These are phyloP conservation scores for Boletus rubropictus DNA, from an alignment of 768 basidiomycete species.

Conservation along the genomic window DNA sequence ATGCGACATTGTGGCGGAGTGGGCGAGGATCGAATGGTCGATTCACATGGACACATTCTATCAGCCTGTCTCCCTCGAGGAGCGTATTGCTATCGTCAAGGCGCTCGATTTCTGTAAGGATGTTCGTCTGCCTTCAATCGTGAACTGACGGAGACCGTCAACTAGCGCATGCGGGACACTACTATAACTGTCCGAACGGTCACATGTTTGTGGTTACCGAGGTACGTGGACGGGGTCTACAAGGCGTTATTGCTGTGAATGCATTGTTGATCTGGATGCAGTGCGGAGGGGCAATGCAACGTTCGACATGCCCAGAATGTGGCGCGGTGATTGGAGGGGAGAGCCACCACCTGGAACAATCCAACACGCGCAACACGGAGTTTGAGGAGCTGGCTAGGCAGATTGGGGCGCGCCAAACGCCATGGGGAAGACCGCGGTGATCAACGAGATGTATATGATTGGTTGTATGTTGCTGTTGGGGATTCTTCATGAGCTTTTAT, in stretches of 20 bases:
- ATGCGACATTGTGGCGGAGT: slow-evolving; percentile 40
- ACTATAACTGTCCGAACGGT: slow-evolving; percentile 51
- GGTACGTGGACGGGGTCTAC: slow-evolving; percentile 26
- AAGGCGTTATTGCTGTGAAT: not conserved
- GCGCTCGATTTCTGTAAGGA: slow-evolving; percentile 45
- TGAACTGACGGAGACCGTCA: not conserved
- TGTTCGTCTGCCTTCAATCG: not conserved
- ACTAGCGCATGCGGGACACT: slow-evolving; percentile 40
- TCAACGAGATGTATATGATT: not conserved
- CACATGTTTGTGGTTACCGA: slow-evolving; percentile 57
- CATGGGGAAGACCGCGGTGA: slow-evolving; percentile 26
- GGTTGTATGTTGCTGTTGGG: not conserved
- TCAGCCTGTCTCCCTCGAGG: slow-evolving; percentile 46
- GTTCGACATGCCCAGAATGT: slow-evolving; percentile 52
- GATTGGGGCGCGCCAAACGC: slow-evolving; percentile 25
- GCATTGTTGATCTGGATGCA: slow-evolving; percentile 20
- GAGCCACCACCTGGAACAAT: slow-evolving; percentile 34
- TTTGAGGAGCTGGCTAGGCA: slow-evolving; percentile 39
- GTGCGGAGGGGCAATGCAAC: slow-evolving; percentile 56
- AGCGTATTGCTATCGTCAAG: slow-evolving; percentile 45
- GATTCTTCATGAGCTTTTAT: not conserved
- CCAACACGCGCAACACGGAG: slow-evolving; percentile 44
- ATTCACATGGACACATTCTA: slow-evolving; percentile 45
- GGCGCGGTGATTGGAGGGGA: slow-evolving; percentile 47
- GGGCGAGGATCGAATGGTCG: slow-evolving; percentile 37